Base-by-base conservation (phyloP, 768 basidiomycete species). In the Dentipellis fragilis region DNA sequence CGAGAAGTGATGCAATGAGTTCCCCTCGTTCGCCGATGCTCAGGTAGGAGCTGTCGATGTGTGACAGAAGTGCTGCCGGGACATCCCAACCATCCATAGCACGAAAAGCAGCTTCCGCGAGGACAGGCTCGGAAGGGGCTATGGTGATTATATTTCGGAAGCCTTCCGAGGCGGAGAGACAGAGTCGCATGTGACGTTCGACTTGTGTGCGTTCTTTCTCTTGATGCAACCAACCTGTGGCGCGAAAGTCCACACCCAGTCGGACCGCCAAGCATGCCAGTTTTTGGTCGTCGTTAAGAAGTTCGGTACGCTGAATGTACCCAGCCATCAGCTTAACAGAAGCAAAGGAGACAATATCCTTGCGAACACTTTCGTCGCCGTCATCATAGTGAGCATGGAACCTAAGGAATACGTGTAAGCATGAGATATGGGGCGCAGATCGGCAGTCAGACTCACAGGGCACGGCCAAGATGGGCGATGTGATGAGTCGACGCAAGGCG, bases 171-270 rank as follows among this genome's bases (percentile, higher is more conserved):
- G 62, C 60, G 17, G 61, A 60, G 9, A 65, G 57, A 29, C 58
- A 57, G 21, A 72, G 55, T 12, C 71, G 66, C 67, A 71, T 63
- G 56, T 70, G 70, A 0, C 59, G 51, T 54, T 67, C 65, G 5
- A 72, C 69, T 56, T 69, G 68, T 47, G 17, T 56, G 56, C 57
- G 58, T 54, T 69, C 65, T 47, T 48, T 52, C 16, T 36, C 55
- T 29, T 53, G 57, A 39, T 56, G 40, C 2, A 49, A 39, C 48
- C 53, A 47, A 10, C 51, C 62, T 19, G 61, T 63, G 10, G 65
- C 60, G 19, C 64, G 57, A 62, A 70, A 71, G 40, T 67, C 62
- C 45, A 69, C 57, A 19, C 68, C 62, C 11, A 70, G 49, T 16
- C 67, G 67, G 23, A 48, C 42, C 7, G 55, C 54, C 10, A 63